Evolutionary conservation across 179 eudicot genomes (phyloP).

Genomic region (Beta macrorhiza): DNA sequence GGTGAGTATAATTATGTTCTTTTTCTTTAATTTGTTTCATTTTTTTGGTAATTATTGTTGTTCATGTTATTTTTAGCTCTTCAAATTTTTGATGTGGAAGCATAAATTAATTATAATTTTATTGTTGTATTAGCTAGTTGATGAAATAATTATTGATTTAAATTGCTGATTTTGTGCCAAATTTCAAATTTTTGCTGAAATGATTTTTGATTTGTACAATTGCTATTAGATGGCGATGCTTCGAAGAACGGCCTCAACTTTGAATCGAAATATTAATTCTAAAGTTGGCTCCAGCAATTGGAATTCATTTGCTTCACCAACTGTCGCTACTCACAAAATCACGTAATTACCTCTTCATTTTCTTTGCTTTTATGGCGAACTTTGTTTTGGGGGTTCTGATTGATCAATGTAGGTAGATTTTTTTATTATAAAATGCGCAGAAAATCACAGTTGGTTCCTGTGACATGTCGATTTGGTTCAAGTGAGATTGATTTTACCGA

Average conservation of each 20-base stretch:
- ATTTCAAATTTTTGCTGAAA: no score
- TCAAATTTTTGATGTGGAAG: no score
- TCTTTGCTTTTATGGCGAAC: no score
- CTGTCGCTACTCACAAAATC: constrained; percentile 11
- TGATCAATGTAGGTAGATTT: neutral
- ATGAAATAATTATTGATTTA: no score
- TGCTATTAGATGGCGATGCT: constrained; percentile 24
- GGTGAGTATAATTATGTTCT: no score
- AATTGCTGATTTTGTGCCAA: no score
- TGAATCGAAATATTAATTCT: constrained; percentile 21
- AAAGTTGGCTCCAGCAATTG: constrained; percentile 14
- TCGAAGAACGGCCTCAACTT: constrained; percentile 26
- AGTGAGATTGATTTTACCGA: constrained; percentile 62
- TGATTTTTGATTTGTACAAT: neutral
- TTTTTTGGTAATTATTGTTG: no score
- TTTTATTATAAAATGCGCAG: neutral
- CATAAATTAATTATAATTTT: no score
- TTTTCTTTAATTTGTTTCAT: no score
- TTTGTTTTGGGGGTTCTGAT: neutral
- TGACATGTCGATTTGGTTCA: constrained; percentile 19
- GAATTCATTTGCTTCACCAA: constrained; percentile 10
- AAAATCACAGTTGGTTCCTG: constrained; percentile 9
- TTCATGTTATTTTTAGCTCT: no score
- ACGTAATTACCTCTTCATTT: constrained; percentile 14
- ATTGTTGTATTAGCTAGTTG: no score